Evolutionary conservation across 768 basidiomycete genomes (phyloP).

Genomic region (Lactarius sp.): DNA sequence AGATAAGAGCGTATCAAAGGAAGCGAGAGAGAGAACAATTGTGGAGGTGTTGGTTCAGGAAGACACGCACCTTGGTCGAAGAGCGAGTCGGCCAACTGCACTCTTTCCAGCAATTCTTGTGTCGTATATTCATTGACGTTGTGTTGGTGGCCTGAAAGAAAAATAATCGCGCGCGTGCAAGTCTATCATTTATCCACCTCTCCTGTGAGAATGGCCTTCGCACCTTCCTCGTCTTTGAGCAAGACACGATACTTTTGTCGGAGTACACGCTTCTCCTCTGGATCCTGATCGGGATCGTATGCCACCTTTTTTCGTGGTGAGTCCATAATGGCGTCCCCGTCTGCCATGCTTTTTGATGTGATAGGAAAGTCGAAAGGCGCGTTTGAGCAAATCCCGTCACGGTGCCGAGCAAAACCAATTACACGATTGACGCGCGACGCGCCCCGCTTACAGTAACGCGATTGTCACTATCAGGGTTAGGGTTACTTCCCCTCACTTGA

Average conservation of each 20-base stretch:
- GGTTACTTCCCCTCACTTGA: not conserved
- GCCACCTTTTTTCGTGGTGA: slow-evolving; percentile 33
- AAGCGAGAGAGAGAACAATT: not conserved
- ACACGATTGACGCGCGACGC: slow-evolving; percentile 1
- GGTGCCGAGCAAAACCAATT: not conserved
- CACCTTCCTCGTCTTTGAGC: slow-evolving; percentile 37
- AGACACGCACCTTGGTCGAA: slow-evolving; percentile 54
- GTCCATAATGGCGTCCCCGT: slow-evolving; percentile 16
- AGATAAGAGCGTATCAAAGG: not conserved
- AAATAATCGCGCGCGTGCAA: not conserved
- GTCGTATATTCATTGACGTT: slow-evolving; percentile 54
- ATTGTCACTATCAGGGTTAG: slow-evolving; percentile 13
- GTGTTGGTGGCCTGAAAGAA: slow-evolving; percentile 34
- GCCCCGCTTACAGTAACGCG: not conserved
- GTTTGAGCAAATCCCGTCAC: not conserved
- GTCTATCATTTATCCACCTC: not conserved
- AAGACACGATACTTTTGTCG: slow-evolving; percentile 69
- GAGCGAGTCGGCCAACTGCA: slow-evolving; percentile 53
- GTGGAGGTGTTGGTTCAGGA: not conserved
- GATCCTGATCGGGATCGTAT: slow-evolving; percentile 84
- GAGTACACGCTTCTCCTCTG: slow-evolving; percentile 69
- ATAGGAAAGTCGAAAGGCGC: not conserved
- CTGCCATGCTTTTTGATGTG: slow-evolving; percentile 12
- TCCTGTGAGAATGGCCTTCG: not conserved
- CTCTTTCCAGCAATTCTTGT: slow-evolving; percentile 50